A percentile compares a stretch with the other conserved stretches of the same genome.
phyloP scores from a whole-genome alignment of 345 rosid species.

The Mallotus nudiflorus region DNA sequence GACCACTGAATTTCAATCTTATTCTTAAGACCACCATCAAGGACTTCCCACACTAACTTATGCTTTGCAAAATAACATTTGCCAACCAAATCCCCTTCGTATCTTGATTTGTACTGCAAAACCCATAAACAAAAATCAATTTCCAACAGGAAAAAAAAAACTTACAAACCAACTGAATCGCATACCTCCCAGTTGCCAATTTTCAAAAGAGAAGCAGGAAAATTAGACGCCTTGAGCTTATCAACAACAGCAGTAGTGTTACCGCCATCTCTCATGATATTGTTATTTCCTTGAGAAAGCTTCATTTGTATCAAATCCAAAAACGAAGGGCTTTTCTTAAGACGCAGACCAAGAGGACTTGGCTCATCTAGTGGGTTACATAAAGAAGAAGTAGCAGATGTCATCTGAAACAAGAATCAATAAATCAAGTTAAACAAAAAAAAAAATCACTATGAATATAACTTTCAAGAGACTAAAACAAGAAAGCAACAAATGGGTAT shows the following conservation, averaged over 20 bases:
- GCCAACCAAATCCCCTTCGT: conserved; percentile 97
- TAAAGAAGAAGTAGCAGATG: background rate
- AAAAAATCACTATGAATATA: background rate
- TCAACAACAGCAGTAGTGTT: conserved; percentile 30
- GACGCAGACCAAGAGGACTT: conserved; percentile 82
- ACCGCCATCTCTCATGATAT: conserved; percentile 45
- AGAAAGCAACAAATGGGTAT: too few species aligned
- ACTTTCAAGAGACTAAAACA: background rate
- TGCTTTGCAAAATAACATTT: conserved; percentile 99
- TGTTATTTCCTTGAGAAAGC: conserved; percentile 50
- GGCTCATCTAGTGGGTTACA: conserved; percentile 91
- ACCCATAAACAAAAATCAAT: background rate
- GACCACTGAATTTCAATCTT: conserved; percentile 99
- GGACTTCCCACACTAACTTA: conserved; percentile 97
- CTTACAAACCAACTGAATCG: background rate
- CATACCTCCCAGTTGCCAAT: conserved; percentile 91
- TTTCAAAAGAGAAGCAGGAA: conserved; percentile 71
- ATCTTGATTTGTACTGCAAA: conserved; percentile 81
- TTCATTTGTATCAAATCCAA: conserved; percentile 92
- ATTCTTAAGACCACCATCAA: conserved; percentile 94
- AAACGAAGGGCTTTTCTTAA: conserved; percentile 92
- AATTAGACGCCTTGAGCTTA: conserved; percentile 95
- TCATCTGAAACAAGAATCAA: conserved; percentile 6
- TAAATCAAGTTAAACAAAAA: too few species aligned
- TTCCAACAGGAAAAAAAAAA: background rate